Conservation (phyloP, 2,329 filamentous ascomycete species). For the Lasiodiplodia sp. region DNA sequence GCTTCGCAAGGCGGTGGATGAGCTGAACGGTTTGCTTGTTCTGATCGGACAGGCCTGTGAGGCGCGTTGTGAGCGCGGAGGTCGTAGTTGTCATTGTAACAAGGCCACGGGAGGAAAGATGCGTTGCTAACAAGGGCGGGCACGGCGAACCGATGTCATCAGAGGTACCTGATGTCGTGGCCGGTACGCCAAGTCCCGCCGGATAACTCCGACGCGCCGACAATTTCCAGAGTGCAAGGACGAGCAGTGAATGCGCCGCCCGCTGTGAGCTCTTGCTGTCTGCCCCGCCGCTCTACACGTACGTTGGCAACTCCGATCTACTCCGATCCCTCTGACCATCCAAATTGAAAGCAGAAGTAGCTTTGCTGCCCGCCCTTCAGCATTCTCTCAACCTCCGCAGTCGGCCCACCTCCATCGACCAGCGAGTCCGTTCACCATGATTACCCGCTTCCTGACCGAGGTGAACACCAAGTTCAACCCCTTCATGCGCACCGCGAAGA, state of each 20-base stretch:
- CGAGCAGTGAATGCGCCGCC: constrained; percentile 2
- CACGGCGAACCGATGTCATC: constrained; percentile 28
- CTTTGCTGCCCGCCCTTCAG: neutral
- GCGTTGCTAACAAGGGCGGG: constrained; percentile 7
- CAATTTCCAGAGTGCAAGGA: constrained; percentile 24
- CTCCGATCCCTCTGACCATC: neutral
- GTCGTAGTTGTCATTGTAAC: constrained; percentile 43
- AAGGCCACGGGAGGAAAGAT: constrained; percentile 24
- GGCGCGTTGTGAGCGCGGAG: constrained; percentile 54
- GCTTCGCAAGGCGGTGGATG: constrained; percentile 64
- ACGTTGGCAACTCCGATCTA: neutral
- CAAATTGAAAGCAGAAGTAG: neutral
- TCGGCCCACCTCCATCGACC: constrained; percentile 3
- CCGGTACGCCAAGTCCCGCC: constrained; percentile 26
- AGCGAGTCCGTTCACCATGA: constrained; percentile 64
- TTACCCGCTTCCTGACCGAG: constrained; percentile 85
- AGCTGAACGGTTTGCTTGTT: constrained; percentile 63
- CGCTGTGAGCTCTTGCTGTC: neutral
- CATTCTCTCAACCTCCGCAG: neutral
- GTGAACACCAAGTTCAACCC: constrained; percentile 91
- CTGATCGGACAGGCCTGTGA: constrained; percentile 61
- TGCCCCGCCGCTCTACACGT: neutral
- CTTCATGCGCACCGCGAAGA: constrained; percentile 79
- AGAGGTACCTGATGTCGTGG: constrained; percentile 12
- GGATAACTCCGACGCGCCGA: constrained; percentile 4